These are phyloP conservation scores for Smallanthus sonchifolius DNA, from an alignment of 129 eudicot genomes.

Conservation along the genomic window DNA sequence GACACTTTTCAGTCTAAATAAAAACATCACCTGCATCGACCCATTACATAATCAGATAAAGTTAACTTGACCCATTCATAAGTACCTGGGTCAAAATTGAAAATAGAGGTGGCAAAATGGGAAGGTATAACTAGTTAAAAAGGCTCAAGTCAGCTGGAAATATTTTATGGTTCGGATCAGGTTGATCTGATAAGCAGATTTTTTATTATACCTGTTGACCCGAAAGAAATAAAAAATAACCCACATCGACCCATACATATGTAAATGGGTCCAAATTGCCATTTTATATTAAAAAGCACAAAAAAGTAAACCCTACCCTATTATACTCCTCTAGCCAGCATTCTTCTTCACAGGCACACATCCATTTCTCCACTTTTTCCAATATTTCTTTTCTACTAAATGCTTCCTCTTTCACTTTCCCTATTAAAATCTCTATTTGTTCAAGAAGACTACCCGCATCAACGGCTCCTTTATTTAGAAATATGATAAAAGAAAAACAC, in stretches of 20 bases:
- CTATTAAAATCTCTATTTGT: conserved; percentile 76
- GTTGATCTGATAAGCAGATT: background rate
- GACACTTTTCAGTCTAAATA: too few species aligned
- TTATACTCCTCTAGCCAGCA: conserved; percentile 95
- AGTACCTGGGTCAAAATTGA: background rate
- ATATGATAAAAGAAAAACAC: background rate
- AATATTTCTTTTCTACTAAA: conserved; percentile 88
- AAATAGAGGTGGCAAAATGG: background rate
- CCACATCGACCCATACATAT: background rate
- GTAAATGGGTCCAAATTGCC: background rate
- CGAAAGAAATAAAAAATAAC: too few species aligned
- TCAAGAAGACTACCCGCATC: conserved; percentile 84
- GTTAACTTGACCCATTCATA: background rate
- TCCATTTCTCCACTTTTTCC: conserved; percentile 84
- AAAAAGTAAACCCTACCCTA: conserved; percentile 41
- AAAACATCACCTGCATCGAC: too few species aligned
- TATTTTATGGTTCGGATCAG: background rate
- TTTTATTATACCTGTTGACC: too few species aligned
- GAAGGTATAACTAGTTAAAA: background rate
- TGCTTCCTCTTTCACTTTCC: conserved; percentile 82
- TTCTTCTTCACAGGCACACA: conserved; percentile 84
- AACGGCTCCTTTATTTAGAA: conserved; percentile 56
- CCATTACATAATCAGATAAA: background rate
- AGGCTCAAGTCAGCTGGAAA: background rate
- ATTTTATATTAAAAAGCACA: background rate